These are phyloP conservation scores for Candida jianshihensis DNA, from an alignment of 805 yeast species.

Conservation along the genomic window DNA sequence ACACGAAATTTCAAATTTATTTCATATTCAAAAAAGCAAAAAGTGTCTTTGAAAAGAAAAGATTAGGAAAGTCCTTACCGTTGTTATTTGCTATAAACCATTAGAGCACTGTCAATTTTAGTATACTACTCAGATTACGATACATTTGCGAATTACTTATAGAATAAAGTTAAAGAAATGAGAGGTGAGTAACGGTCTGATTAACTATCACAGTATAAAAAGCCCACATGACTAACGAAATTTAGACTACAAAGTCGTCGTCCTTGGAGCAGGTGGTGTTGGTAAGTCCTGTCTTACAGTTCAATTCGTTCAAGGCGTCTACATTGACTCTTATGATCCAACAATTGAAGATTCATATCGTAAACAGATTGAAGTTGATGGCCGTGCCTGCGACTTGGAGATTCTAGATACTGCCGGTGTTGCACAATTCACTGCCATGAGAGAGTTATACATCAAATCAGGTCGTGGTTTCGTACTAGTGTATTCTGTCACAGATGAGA, in stretches of 20 bases:
- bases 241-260: constrained; percentile 82
- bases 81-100: too few species aligned
- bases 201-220: background rate
- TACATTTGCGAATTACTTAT: too few species aligned
- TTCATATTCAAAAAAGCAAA: too few species aligned
- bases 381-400: constrained; percentile 79
- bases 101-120: too few species aligned
- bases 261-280: constrained; percentile 95
- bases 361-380: constrained; percentile 83
- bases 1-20: too few species aligned
- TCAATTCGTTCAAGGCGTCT: constrained; percentile 85
- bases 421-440: constrained; percentile 94
- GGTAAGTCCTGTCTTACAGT: constrained; percentile 93
- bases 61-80: too few species aligned
- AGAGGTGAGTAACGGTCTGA: constrained; percentile 7
- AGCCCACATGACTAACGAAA: background rate
- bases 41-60: too few species aligned
- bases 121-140: too few species aligned
- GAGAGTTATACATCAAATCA: constrained; percentile 79
- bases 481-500: constrained; percentile 73
- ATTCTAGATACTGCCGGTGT: constrained; percentile 90
- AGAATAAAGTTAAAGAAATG: too few species aligned
- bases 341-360: constrained; percentile 95
- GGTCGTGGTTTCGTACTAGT: constrained; percentile 89
- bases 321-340: constrained; percentile 89